phyloP scores from a whole-genome alignment of 257 asterid genomes.

The Solanum etuberosum region DNA sequence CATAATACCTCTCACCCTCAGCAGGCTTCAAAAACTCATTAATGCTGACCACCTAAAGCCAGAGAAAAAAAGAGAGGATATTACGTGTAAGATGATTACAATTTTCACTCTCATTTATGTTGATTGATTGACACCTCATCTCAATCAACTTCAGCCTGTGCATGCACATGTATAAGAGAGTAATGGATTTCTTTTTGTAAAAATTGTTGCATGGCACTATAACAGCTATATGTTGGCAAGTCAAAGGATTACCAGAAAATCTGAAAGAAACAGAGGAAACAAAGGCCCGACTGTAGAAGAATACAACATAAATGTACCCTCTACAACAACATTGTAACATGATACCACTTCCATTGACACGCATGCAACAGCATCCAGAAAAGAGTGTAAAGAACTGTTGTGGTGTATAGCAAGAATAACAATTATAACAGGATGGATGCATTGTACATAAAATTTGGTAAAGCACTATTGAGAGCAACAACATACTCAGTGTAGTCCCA shows the following conservation, averaged over 20 bases:
- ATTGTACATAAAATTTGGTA: neutral
- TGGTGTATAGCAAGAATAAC: neutral
- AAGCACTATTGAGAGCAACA: neutral
- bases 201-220: neutral
- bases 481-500: neutral
- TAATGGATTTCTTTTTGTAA: neutral
- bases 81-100: neutral
- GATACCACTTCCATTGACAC: neutral
- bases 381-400: neutral
- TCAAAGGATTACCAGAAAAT: neutral
- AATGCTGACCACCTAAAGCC: slow-evolving; percentile 67
- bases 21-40: slow-evolving; percentile 89
- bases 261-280: neutral
- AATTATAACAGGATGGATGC: neutral
- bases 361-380: neutral
- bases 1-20: slow-evolving; percentile 50
- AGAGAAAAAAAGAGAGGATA: neutral
- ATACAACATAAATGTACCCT: neutral
- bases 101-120: neutral
- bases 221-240: neutral
- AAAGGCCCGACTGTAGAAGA: neutral
- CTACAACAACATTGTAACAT: neutral
- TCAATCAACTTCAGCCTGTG: neutral
- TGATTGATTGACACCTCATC: neutral
- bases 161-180: neutral